Conservation (phyloP, 768 basidiomycete genomes). For the Podaxis mareebaensis region DNA sequence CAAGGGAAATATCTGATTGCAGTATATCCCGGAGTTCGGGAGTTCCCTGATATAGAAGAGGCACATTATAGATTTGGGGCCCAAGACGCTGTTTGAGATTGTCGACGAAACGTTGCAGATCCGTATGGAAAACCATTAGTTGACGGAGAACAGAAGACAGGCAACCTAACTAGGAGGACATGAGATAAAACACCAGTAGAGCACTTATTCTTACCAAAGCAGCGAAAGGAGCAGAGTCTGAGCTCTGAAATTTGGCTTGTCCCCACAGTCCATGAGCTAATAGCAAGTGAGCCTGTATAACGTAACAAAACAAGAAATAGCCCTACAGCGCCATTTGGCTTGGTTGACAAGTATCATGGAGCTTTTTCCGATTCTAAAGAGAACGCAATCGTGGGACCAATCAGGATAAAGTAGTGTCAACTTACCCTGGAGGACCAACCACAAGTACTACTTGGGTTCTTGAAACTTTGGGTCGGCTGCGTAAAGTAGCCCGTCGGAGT, state of each 20-base stretch:
- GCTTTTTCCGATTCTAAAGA: slow-evolving; percentile 68
- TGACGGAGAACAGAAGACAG: slow-evolving; percentile 73
- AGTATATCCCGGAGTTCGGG: slow-evolving; percentile 70
- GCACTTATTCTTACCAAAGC: slow-evolving; percentile 47
- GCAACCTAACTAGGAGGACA: slow-evolving; percentile 51
- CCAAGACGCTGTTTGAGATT: slow-evolving; percentile 61
- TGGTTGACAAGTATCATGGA: slow-evolving; percentile 70
- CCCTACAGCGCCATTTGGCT: slow-evolving; percentile 67
- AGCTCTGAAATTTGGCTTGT: slow-evolving; percentile 70
- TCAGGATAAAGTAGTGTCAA: slow-evolving; percentile 15
- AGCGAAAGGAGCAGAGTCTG: slow-evolving; percentile 68
- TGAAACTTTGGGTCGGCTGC: slow-evolving; percentile 40
- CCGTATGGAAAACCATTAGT: slow-evolving; percentile 72
- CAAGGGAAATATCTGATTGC: slow-evolving; percentile 52
- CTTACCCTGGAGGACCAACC: slow-evolving; percentile 63
- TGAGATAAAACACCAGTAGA: slow-evolving; percentile 10
- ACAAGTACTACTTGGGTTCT: slow-evolving; percentile 64
- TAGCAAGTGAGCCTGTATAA: background rate
- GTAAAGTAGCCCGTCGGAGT: slow-evolving; percentile 45
- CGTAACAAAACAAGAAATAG: background rate
- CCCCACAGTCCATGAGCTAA: slow-evolving; percentile 73
- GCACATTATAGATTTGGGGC: slow-evolving; percentile 68
- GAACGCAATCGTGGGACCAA: background rate
- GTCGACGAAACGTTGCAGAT: slow-evolving; percentile 65
- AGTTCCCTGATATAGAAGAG: slow-evolving; percentile 69